Percentiles rank a stretch among this genome's conserved stretches.
These are phyloP conservation scores for Chlamydomonas reinhardtii DNA, from an alignment of 163 green algal genomes.

Conservation along the genomic window DNA sequence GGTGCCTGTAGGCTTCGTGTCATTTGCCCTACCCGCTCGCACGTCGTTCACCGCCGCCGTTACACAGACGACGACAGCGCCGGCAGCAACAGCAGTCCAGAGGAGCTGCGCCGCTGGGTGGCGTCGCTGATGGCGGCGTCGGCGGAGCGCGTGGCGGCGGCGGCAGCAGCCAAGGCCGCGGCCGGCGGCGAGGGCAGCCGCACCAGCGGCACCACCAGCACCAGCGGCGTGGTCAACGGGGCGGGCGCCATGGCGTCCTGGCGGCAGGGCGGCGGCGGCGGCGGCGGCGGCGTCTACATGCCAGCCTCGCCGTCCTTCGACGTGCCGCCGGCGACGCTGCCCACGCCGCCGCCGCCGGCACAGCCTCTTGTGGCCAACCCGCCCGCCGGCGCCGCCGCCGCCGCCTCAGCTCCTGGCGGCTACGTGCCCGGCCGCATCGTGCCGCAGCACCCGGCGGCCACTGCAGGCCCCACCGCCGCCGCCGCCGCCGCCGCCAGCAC, in stretches of 20 bases:
- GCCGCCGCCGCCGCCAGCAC: not conserved
- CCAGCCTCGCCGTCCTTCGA: not conserved
- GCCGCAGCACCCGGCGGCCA: not conserved
- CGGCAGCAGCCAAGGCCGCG: not conserved
- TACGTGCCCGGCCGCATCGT: not conserved
- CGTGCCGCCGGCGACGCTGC: not conserved
- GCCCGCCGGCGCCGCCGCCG: no score
- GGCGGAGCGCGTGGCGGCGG: not conserved
- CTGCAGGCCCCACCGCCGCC: not conserved
- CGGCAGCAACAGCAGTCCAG: not conserved
- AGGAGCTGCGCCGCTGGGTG: conserved; percentile 33
- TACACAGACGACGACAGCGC: no score
- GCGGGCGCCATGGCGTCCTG: no score
- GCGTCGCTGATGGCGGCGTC: conserved; percentile 5
- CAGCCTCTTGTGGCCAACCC: not conserved
- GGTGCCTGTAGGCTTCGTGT: no score
- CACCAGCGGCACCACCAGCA: no score
- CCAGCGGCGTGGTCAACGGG: no score
- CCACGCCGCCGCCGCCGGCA: no score
- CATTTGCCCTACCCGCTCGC: no score
- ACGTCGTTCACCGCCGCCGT: not conserved
- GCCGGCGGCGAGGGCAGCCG: not conserved
- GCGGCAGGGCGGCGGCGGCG: no score
- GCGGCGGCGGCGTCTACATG: no score
- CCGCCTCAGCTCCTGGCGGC: no score